Evolutionary conservation across 2,329 filamentous ascomycete species (phyloP), one percentile per base, ranked within the genome.

Genomic region (Westerdykella sp.): DNA sequence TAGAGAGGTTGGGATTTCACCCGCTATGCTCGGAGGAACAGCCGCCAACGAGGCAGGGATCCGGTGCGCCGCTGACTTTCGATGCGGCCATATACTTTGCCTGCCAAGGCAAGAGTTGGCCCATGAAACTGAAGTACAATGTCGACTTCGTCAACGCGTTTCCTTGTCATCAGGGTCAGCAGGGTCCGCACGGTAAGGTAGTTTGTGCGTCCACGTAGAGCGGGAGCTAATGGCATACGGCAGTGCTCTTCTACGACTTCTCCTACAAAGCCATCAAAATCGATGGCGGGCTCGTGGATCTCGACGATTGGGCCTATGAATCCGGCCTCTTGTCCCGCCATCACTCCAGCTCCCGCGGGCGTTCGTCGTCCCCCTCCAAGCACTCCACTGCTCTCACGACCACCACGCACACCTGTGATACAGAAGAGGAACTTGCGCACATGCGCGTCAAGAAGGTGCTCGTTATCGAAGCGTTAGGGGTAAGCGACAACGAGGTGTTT

Each of bases 401-500:
- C 13, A 51, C 48, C 2, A 48, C 49, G 6, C 37, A 39, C 12
- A 43, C 22, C 15, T 28, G 9, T 9, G 25, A 28, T 7, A 12
- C 4, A 7, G n/a, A 14, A 18, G 39, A 39, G 32, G 58, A 59
- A 14, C 46, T 49, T 10, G 61, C 63, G 2, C 59, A 64, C 38
- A 53, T 62, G 43, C 60, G 65, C 28, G 55, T 79, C 21, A 83
- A 84, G 51, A 77, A 78, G 53, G 83, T 89, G 3, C 70, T 89
- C 7, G 81, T 84, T 4, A 74, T 88, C 12, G 83, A 88, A 66
- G 82, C 84, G 0, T 81, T 85, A 60, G 85, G 85, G 1, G 83
- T 84, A 16, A 72, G 73, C 39, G 85, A 88, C 63, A 87, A 88
- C 52, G 85, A 88, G 64, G 84, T 87, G 4, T 75, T 89, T 54